Conservation (phyloP, 306 rosid genomes). For the Begonia masoniana region DNA sequence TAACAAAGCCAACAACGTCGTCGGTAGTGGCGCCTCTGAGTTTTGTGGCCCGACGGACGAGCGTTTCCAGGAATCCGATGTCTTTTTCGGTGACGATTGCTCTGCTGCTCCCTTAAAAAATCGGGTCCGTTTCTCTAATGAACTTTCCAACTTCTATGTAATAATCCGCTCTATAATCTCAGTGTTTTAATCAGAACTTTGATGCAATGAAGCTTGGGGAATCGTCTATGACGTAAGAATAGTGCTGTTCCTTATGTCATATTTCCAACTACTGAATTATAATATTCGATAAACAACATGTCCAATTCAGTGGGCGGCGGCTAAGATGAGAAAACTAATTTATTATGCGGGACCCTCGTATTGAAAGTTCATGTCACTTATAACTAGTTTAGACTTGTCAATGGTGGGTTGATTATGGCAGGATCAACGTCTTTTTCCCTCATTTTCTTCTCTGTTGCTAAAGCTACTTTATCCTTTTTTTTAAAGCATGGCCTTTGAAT, state of each 20-base stretch:
- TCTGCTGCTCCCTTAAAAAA: conserved; percentile 19
- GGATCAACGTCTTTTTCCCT: too few species aligned
- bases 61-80: conserved; percentile 16
- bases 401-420: too few species aligned
- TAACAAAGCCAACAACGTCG: conserved; percentile 1
- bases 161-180: not conserved
- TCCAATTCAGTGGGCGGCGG: not conserved
- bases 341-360: too few species aligned
- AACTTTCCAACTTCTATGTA: not conserved
- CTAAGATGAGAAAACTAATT: too few species aligned
- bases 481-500: too few species aligned
- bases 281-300: not conserved
- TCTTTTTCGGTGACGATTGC: conserved; percentile 12
- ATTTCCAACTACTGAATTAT: not conserved
- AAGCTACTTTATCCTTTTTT: too few species aligned
- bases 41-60: conserved; percentile 11
- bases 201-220: not conserved
- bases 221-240: too few species aligned
- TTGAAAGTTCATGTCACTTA: too few species aligned
- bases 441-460: too few species aligned
- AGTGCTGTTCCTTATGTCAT: too few species aligned
- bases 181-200: not conserved
- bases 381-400: too few species aligned
- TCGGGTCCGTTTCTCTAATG: conserved; percentile 30
- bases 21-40: conserved; percentile 11